Percentiles rank a stretch among this genome's conserved stretches.
Conservation (phyloP, 306 rosid genomes). For the Myrica gale region DNA sequence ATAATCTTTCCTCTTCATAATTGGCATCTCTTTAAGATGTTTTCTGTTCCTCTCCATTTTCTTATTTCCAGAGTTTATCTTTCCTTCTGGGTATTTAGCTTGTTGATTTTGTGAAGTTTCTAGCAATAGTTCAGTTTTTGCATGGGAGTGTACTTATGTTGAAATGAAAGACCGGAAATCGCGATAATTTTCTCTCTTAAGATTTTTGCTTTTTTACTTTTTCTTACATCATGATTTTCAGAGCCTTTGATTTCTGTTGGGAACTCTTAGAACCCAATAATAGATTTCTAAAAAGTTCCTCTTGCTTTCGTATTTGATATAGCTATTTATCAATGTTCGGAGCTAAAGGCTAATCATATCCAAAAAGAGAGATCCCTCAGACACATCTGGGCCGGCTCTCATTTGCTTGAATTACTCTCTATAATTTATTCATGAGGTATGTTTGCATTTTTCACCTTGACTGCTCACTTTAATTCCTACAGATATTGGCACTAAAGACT, state of each 20-base stretch:
- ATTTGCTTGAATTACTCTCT: neutral
- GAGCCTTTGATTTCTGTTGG: slow-evolving; percentile 38
- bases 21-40: neutral
- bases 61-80: neutral
- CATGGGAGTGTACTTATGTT: slow-evolving; percentile 17
- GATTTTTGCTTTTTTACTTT: slow-evolving; percentile 40
- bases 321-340: slow-evolving; percentile 42
- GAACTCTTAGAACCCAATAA: slow-evolving; percentile 32
- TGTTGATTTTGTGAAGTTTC: slow-evolving; percentile 13
- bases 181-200: slow-evolving; percentile 26
- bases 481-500: slow-evolving; percentile 86
- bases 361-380: neutral
- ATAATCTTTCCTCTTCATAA: no score
- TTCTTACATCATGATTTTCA: slow-evolving; percentile 31
- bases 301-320: slow-evolving; percentile 25
- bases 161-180: slow-evolving; percentile 31
- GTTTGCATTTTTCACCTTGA: slow-evolving; percentile 10
- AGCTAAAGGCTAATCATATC: neutral
- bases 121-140: neutral
- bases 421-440: neutral
- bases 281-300: slow-evolving; percentile 39
- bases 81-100: neutral
- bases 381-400: neutral
- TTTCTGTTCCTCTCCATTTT: neutral
- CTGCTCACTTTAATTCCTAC: slow-evolving; percentile 17